Evolutionary conservation across 2,329 filamentous ascomycete genomes (phyloP).

Genomic region (Penicillium rolfsii): DNA sequence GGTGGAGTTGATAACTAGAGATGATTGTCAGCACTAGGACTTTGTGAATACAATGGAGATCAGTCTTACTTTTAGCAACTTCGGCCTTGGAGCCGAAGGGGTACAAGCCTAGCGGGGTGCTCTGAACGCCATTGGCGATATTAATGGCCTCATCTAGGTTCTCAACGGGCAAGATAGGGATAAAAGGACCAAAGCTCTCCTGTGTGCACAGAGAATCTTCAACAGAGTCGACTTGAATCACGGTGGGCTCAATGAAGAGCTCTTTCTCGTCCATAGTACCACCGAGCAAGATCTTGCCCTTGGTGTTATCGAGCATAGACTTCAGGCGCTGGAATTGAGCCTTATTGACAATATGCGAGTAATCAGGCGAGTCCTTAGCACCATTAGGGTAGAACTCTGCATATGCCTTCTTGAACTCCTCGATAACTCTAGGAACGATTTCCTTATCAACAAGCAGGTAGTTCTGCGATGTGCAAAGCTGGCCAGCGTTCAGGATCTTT

Average conservation of each 20-base stretch:
- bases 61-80: constrained; percentile 67
- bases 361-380: constrained; percentile 75
- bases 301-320: constrained; percentile 82
- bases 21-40: constrained; percentile 2
- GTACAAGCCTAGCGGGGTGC: constrained; percentile 81
- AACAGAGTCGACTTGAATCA: constrained; percentile 76
- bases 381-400: constrained; percentile 84
- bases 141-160: constrained; percentile 83
- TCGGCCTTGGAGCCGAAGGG: constrained; percentile 82
- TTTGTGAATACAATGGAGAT: not conserved
- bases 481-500: constrained; percentile 83
- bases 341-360: constrained; percentile 77
- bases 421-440: constrained; percentile 71
- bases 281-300: constrained; percentile 84
- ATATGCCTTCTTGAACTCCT: constrained; percentile 71
- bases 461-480: constrained; percentile 92
- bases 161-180: constrained; percentile 77
- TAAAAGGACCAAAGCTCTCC: constrained; percentile 92
- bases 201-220: constrained; percentile 78
- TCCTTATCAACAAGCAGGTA: constrained; percentile 82
- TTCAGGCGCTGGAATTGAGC: constrained; percentile 81
- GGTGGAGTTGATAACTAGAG: constrained; percentile 61
- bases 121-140: constrained; percentile 77
- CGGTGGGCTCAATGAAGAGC: constrained; percentile 86
- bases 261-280: constrained; percentile 79